Evolutionary conservation across 1,139 yeast genomes (phyloP).

Genomic region (Scheffersomyces lignicola): DNA sequence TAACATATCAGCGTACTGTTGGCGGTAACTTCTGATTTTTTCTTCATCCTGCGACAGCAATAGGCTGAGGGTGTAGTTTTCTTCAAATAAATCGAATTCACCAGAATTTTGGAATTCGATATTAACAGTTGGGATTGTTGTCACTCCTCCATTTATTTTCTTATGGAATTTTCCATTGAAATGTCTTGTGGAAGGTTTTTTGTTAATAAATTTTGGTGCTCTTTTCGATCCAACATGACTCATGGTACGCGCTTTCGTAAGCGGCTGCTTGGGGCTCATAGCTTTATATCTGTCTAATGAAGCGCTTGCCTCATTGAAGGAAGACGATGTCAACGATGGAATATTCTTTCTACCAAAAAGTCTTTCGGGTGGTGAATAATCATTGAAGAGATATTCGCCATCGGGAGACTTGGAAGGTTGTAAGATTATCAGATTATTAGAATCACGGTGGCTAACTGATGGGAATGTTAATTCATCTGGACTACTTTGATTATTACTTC

Average conservation of each 20-base stretch:
- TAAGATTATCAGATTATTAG: not conserved
- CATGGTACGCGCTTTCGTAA: not conserved
- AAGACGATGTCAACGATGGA: conserved; percentile 1
- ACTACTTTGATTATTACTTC: conserved; percentile 5
- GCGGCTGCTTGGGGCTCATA: conserved; percentile 5
- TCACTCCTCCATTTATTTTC: conserved; percentile 3
- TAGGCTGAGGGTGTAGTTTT: conserved; percentile 43
- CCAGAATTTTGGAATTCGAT: conserved; percentile 58
- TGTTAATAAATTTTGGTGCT: conserved; percentile 8
- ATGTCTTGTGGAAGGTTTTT: conserved; percentile 10
- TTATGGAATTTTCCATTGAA: conserved; percentile 14
- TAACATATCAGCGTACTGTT: conserved; percentile 77
- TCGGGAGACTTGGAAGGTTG: not conserved
- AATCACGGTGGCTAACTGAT: conserved; percentile 3
- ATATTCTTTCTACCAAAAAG: conserved; percentile 1
- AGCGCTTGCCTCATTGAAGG: conserved; percentile 3
- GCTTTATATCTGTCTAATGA: conserved; percentile 9
- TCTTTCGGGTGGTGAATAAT: conserved; percentile 1
- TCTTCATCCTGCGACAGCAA: conserved; percentile 48
- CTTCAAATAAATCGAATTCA: conserved; percentile 55
- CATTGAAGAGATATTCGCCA: not conserved
- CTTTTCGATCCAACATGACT: conserved; percentile 8
- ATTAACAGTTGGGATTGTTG: conserved; percentile 38
- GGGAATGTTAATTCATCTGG: conserved; percentile 12
- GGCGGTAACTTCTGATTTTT: conserved; percentile 54